Percentiles rank a stretch among this genome's conserved stretches.
Evolutionary conservation across 1,284 basidiomycete species (phyloP).

Genomic region (Irpex sp.): DNA sequence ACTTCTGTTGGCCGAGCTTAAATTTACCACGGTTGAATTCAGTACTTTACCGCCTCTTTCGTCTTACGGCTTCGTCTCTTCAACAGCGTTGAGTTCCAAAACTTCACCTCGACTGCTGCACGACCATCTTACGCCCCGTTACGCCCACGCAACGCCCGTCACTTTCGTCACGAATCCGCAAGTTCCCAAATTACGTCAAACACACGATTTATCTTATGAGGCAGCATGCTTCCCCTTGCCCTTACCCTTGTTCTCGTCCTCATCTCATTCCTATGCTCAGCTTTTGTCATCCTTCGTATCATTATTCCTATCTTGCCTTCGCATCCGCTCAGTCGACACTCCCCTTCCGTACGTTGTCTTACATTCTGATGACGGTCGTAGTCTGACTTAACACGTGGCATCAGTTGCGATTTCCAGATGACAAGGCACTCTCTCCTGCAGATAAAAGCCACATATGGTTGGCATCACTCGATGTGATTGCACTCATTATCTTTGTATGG

Average conservation of each 20-base stretch:
- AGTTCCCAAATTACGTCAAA: conserved; percentile 17
- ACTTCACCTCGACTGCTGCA: conserved; percentile 26
- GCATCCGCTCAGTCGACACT: conserved; percentile 64
- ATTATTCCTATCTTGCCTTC: conserved; percentile 68
- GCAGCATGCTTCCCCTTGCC: conserved; percentile 59
- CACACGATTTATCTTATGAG: conserved; percentile 6
- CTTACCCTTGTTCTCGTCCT: conserved; percentile 62
- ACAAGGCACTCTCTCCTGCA: conserved; percentile 56
- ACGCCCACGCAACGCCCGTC: conserved; percentile 30
- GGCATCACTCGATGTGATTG: conserved; percentile 57
- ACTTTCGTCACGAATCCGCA: conserved; percentile 19
- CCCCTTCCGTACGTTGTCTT: conserved; percentile 52
- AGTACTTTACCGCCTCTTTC: conserved; percentile 11
- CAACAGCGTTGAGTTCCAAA: conserved; percentile 28
- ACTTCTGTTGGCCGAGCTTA: conserved; percentile 13
- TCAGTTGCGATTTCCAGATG: conserved; percentile 69
- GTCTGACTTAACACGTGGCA: conserved; percentile 16
- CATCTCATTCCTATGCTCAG: conserved; percentile 64
- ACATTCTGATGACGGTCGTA: background rate
- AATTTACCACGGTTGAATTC: conserved; percentile 30
- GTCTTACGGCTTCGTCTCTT: conserved; percentile 16
- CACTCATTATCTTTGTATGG: conserved; percentile 61
- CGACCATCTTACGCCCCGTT: conserved; percentile 32
- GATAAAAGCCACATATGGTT: conserved; percentile 73
- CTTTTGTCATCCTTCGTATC: conserved; percentile 69